Base-by-base conservation (phyloP, 2,329 filamentous ascomycete species). In the Alternaria tenuissima region DNA sequence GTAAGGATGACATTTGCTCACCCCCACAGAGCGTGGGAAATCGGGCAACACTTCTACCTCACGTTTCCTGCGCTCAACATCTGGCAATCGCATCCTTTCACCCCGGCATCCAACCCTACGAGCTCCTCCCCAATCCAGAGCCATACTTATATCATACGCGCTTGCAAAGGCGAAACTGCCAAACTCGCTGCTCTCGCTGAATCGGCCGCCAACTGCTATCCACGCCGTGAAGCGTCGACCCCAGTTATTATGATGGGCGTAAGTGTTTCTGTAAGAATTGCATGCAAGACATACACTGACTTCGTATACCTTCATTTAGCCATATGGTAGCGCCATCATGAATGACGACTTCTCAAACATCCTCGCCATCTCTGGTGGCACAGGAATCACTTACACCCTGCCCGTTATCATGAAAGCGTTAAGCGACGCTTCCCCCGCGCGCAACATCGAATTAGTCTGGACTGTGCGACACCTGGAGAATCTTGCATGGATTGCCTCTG, bases 41-140 rank as follows among this genome's bases (percentile, higher is more conserved):
- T 58, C 11, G 56, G 56, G 9, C 56, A 58, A 7, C 56, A 58
- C 12, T 58, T 48, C 12, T 58, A 58, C 5, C 51, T 58, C 16
- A 58, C 56, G 3, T 58, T 58, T 16, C 56, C 56, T 1, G 56
- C 56, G 7, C 56, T 58, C 43, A 58, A 58, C 42, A 54, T 58
- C 11, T 58, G 56, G 56, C 56, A 58, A 26, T 58, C 56, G 12
- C 56, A 58, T 20, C 56, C 56, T 7, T 58, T 58, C 26, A 58
- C 56, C 7, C 51, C 56, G 11, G 51, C 20, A 1, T 48, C 56
- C 3, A 58, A 55, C 12, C 56, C 56, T 14, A 55, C 46, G 3
- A 52, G 20, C 7, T 55, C 43, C 3, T 57, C 55, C 4, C n/a
- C 56, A 1, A n/a, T 58, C 1, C 56, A 58, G 7, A 47, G 30